These are phyloP conservation scores for Colletotrichum kahawae DNA, from an alignment of 2,329 filamentous ascomycete species.

Conservation along the genomic window DNA sequence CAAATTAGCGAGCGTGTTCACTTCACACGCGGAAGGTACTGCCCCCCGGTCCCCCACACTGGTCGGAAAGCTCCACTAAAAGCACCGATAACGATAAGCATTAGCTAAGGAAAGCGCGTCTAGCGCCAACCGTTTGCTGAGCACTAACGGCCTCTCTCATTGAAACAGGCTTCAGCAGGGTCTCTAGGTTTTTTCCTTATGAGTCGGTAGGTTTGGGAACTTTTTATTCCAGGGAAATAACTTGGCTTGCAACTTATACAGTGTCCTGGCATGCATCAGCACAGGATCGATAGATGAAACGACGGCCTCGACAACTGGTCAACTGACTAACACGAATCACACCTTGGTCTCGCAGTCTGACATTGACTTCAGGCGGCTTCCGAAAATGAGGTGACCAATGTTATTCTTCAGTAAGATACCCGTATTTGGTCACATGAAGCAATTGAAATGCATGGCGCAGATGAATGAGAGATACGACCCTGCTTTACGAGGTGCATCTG, in stretches of 20 bases:
- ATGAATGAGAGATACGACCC: not conserved
- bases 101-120: not conserved
- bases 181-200: not conserved
- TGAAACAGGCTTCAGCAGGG: not conserved
- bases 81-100: slow-evolving; percentile 1
- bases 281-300: slow-evolving; percentile 1
- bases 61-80: slow-evolving; percentile 1
- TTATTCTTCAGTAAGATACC: too few species aligned
- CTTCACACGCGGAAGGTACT: slow-evolving; percentile 18
- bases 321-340: slow-evolving; percentile 4
- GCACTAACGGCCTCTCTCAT: not conserved
- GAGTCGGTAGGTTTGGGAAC: not conserved
- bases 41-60: slow-evolving; percentile 20
- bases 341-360: not conserved
- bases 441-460: not conserved
- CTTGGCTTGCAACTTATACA: not conserved
- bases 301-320: not conserved
- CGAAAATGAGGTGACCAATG: not conserved
- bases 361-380: not conserved
- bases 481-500: not conserved
- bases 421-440: not conserved
- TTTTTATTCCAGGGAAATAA: not conserved
- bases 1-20: slow-evolving; percentile 24
- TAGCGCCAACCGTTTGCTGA: not conserved
- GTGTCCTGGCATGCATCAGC: not conserved